Conservation (phyloP, 805 yeast genomes). For the Candida ascalaphidarum region DNA sequence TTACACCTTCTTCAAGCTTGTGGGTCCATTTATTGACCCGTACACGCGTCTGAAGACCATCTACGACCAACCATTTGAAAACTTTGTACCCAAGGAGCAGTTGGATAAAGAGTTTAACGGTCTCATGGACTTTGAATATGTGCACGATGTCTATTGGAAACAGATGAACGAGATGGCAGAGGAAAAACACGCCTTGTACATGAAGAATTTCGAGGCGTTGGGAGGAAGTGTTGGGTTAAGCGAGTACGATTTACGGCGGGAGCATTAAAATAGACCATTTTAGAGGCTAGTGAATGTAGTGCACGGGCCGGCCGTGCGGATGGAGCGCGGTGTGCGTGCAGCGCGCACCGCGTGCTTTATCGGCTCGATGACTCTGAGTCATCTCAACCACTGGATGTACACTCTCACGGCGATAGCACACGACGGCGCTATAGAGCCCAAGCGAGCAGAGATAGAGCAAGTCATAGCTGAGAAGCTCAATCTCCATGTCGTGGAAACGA, state of each 20-base stretch:
- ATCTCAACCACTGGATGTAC: too few relatives aligned
- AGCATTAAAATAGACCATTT: not conserved
- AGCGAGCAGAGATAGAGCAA: too few relatives aligned
- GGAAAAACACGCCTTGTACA: conserved; percentile 21
- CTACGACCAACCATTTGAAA: conserved; percentile 49
- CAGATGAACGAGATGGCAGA: conserved; percentile 38
- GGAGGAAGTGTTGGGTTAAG: conserved; percentile 46
- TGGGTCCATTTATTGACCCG: conserved; percentile 71
- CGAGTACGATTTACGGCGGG: conserved; percentile 40
- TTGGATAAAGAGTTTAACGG: conserved; percentile 43
- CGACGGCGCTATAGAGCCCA: too few relatives aligned
- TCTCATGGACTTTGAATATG: conserved; percentile 41
- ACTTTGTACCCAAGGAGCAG: conserved; percentile 45
- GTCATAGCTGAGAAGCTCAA: too few relatives aligned
- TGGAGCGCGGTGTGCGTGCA: too few relatives aligned
- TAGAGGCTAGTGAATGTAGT: too few relatives aligned
- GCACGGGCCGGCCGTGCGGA: too few relatives aligned
- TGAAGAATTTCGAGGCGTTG: conserved; percentile 30
- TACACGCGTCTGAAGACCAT: conserved; percentile 48
- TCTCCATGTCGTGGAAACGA: too few relatives aligned
- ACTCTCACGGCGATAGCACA: too few relatives aligned
- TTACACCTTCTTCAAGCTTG: conserved; percentile 84
- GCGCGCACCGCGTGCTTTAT: too few relatives aligned
- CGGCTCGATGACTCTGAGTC: too few relatives aligned
- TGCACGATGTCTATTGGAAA: conserved; percentile 48